Evolutionary conservation across 108 stramenopile species (phyloP), one percentile per base, ranked within the genome.

Genomic region (Asterionellopsis glacialis): DNA sequence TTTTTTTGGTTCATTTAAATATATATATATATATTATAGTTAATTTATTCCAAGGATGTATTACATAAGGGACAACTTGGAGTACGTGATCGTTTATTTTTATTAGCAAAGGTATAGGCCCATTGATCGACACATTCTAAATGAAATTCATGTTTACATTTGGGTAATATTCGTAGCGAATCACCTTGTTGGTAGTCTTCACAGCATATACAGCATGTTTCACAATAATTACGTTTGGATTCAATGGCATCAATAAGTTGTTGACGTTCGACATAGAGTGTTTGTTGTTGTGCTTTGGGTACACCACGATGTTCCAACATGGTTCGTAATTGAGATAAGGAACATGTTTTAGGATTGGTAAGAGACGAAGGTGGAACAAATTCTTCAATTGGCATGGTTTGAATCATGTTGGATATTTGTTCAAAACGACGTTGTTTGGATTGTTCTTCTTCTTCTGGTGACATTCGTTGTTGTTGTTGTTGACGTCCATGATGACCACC

Each of bases 41-140:
- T 33, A 33, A 5, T 5, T 7, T 24, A 54, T 52, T 63, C 21
- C 19, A 76, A 63, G 12, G n/a, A 18, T 39, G 68, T 63, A 49
- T 79, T 79, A 42, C 81, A 82, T 19, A 82, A 61, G 11, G 81
- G 81, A 64, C 81, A 82, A 39, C 72, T 61, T 41, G 81, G 81
- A 42, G 42, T 47, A 55, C 72, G 44, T 15, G 48, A 21, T 33
- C 59, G 18, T 55, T 58, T 64, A 27, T 39, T 47, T 14, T 49
- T 71, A 26, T 26, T 51, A n/a, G 67, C 72, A 61, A 79, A 83
- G 0, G 79, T 80, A 26, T 58, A 57, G 38, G 74, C 82, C 82
- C 82, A 83, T 41, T 80, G 57, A 63, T 77, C 79, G 15, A 83
- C 56, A 58, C 82, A 83, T 28, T 50, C 52, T 55, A 70, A 26